Evolutionary conservation across 805 yeast genomes (phyloP), one percentile per base, ranked within the genome.

Genomic region (Pichia occidentalis): DNA sequence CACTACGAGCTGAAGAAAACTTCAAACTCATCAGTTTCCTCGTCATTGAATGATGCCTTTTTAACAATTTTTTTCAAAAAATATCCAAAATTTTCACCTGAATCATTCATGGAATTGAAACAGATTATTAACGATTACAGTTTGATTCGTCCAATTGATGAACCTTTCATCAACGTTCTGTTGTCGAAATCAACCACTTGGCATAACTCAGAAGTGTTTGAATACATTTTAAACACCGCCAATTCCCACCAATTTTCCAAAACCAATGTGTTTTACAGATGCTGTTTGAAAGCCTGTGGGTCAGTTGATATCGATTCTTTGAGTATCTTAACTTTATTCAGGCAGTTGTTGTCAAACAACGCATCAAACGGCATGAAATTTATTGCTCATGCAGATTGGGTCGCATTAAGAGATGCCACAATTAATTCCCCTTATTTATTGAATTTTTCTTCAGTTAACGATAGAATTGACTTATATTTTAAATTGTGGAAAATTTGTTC

Each of bases 321-420:
- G 7, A 80, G 75, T 40, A 79, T 85, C 43, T 57, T 76, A 44
- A 51, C 39, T 5, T 36, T 59, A 20, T 61, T 57, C 43, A 45
- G 57, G 40, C 59, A 58, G 30, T 47, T 61, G 18, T 40, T 60
- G 24, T 40, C 45, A 27, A 69, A 74, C 46, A 77, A 79, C 42
- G 72, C 70, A 24, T 60, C 59, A 32, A 68, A 66, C 35, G 76
- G 77, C 9, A 74, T 72, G 59, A 61, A 59, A 27, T 80, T 77
- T 53, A 77, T 83, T 48, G 87, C 90, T 6, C 77, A 76, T 55
- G 90, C 92, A 9, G 90, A 82, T 60, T 83, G 90, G 90, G 80
- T 85, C 27, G 82, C 90, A 3, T 59, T 84, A 41, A 75, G 88
- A 63, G 87, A 80, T 56, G 85, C 90, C 16, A 83, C 92, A 5